Conservation (phyloP, 306 rosid species). For the Rubus parviflorus region DNA sequence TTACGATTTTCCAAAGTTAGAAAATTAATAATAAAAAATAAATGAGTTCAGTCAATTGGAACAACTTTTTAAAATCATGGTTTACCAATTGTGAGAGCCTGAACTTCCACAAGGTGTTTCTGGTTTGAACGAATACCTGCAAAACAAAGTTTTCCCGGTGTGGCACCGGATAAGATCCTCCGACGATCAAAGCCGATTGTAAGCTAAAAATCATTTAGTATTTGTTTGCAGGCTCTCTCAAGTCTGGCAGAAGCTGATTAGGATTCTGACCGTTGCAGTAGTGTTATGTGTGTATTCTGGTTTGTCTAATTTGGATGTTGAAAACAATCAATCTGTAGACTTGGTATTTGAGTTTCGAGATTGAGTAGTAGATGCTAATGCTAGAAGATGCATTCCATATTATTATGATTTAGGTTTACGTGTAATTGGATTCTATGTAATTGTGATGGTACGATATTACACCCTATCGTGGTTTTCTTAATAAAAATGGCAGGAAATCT, state of each 20-base stretch:
- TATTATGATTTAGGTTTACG: not conserved
- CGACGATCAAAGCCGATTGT: too few species aligned
- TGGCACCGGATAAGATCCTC: too few species aligned
- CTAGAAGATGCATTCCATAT: not conserved
- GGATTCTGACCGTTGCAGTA: slow-evolving; percentile 31
- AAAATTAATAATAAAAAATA: too few species aligned
- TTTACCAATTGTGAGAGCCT: too few species aligned
- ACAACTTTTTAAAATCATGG: too few species aligned
- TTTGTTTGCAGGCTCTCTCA: slow-evolving; percentile 33
- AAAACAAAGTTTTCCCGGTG: too few species aligned
- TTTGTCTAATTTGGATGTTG: slow-evolving; percentile 25
- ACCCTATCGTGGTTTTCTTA: not conserved
- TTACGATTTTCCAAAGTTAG: too few species aligned
- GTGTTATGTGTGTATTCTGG: slow-evolving; percentile 20
- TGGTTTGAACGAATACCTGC: too few species aligned
- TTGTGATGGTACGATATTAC: not conserved
- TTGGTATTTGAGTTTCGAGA: slow-evolving; percentile 18
- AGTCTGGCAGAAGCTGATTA: slow-evolving; percentile 34
- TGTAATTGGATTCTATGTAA: not conserved
- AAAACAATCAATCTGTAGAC: slow-evolving; percentile 13
- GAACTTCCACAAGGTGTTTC: too few species aligned
- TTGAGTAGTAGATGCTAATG: slow-evolving; percentile 13
- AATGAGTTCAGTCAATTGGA: too few species aligned
- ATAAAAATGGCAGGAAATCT: not conserved
- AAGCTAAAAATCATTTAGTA: too few species aligned